A percentile compares a stretch with the other conserved stretches of the same genome.
These are phyloP conservation scores for Echinochloa phyllopogon DNA, from an alignment of 176 grass and related monocot genomes.

Conservation along the genomic window DNA sequence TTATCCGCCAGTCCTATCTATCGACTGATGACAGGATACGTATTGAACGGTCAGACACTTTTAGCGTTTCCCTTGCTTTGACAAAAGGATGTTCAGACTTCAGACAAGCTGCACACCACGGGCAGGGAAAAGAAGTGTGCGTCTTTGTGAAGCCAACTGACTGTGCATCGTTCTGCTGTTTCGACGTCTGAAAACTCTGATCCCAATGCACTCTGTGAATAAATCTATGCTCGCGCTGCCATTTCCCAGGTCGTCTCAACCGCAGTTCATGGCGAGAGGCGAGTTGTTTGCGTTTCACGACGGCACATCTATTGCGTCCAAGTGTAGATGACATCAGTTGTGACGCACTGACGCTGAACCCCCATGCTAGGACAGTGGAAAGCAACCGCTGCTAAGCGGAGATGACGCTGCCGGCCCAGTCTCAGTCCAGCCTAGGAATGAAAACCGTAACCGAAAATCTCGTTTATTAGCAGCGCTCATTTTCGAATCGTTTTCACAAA, in stretches of 20 bases:
- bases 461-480: too few species aligned
- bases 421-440: too few species aligned
- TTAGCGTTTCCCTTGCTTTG: not conserved
- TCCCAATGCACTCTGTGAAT: not conserved
- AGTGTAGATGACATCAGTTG: not conserved
- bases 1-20: not conserved
- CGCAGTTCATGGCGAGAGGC: not conserved
- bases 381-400: not conserved
- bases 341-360: conserved; percentile 6
- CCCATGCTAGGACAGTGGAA: not conserved
- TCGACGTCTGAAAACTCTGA: not conserved
- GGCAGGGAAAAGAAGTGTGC: not conserved
- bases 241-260: too few species aligned
- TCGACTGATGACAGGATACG: not conserved
- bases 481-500: too few species aligned
- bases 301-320: not conserved
- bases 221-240: not conserved
- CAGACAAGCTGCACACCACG: not conserved
- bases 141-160: too few species aligned
- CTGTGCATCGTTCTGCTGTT: not conserved
- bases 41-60: not conserved
- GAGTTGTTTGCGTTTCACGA: not conserved
- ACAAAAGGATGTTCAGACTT: not conserved
- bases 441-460: too few species aligned
- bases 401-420: not conserved